These are phyloP conservation scores for Didymella segeticola DNA, from an alignment of 2,329 filamentous ascomycete species.

Conservation along the genomic window DNA sequence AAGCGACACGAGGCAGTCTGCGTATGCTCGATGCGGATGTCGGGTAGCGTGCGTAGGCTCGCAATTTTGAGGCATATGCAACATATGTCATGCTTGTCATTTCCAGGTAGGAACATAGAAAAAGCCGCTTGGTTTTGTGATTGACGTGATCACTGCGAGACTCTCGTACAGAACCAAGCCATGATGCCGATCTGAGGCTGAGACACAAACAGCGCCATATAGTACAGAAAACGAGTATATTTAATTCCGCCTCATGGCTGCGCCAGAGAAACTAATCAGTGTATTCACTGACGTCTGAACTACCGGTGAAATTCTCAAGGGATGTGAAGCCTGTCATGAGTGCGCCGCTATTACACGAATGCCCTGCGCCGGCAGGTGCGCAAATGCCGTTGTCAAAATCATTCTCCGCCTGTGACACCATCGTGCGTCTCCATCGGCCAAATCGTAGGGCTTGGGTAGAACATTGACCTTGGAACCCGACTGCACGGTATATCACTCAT, in stretches of 20 bases:
- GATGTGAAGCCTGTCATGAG: neutral
- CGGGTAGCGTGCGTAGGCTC: neutral
- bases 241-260: neutral
- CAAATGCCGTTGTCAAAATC: constrained; percentile 2
- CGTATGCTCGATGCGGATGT: neutral
- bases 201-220: neutral
- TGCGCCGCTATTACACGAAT: neutral
- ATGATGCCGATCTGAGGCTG: neutral
- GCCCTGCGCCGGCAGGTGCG: neutral
- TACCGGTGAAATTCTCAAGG: neutral
- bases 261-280: neutral
- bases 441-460: neutral
- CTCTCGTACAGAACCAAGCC: neutral
- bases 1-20: neutral
- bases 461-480: neutral
- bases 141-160: neutral
- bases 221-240: neutral
- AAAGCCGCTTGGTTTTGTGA: too few relatives aligned
- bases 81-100: constrained; percentile 1
- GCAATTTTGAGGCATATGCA: neutral
- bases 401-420: constrained; percentile 3
- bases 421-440: neutral
- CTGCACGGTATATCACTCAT: neutral
- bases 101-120: too few relatives aligned
- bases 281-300: too few relatives aligned